Percentiles rank a stretch among this genome's conserved stretches.
Conservation (phyloP, 495 filamentous ascomycete species). For the Neurospora africana region DNA sequence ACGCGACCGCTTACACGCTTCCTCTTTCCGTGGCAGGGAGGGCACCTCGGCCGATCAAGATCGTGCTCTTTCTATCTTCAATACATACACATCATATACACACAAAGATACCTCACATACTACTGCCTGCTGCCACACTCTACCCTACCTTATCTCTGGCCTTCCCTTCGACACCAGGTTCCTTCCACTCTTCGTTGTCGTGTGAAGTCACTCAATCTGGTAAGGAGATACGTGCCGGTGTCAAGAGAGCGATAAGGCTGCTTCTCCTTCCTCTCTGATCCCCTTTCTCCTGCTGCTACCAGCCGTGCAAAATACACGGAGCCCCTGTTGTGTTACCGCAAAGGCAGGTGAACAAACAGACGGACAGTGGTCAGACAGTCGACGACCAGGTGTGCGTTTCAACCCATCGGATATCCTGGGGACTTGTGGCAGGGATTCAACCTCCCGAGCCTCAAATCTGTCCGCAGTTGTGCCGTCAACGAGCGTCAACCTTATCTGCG, state of each 20-base stretch:
- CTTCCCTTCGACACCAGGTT: neutral
- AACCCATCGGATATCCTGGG: neutral
- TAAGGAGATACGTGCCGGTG: neutral
- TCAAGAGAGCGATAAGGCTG: neutral
- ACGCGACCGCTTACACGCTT: neutral
- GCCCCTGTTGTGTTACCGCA: neutral
- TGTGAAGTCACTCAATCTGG: neutral
- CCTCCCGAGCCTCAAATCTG: neutral
- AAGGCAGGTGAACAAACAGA: neutral
- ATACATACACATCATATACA: neutral
- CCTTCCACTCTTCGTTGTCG: neutral
- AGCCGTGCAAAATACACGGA: neutral
- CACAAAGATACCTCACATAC: neutral
- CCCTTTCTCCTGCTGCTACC: neutral
- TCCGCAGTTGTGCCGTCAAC: neutral
- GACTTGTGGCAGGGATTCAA: neutral
- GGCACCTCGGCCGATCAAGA: neutral
- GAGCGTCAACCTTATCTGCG: constrained; percentile 3
- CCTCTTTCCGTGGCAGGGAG: neutral
- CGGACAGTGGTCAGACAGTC: neutral
- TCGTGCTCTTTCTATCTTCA: neutral
- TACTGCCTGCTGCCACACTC: neutral
- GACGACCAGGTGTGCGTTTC: neutral
- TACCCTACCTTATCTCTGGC: neutral
- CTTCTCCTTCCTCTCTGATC: neutral